A percentile compares a stretch with the other conserved stretches of the same genome.
Conservation (phyloP, 140 eudicot genomes). For the Flaveria floridana region DNA sequence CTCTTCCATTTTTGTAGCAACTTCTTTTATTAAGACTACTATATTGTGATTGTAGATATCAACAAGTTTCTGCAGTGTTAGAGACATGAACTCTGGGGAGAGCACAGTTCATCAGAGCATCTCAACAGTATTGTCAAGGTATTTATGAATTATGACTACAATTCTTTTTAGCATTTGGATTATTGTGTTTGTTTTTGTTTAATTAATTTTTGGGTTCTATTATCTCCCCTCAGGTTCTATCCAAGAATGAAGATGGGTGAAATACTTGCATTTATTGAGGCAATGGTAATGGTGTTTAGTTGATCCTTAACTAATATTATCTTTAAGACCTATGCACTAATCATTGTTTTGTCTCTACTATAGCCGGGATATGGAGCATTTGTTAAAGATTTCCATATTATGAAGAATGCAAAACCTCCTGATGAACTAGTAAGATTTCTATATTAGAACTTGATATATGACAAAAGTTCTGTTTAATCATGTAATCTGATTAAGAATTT, state of each 20-base stretch:
- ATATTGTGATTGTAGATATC: constrained; percentile 45
- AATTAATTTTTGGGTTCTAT: constrained; percentile 3
- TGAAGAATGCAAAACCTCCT: constrained; percentile 37
- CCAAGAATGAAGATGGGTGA: constrained; percentile 71
- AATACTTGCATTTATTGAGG: constrained; percentile 50
- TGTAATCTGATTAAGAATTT: not conserved
- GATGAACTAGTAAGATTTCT: constrained; percentile 48
- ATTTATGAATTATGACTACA: not conserved
- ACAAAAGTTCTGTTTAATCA: not conserved
- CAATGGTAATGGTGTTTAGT: constrained; percentile 40
- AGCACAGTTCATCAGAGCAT: constrained; percentile 39
- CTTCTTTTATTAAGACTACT: not conserved
- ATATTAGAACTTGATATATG: constrained; percentile 5
- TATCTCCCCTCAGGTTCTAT: constrained; percentile 53
- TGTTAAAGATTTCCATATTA: constrained; percentile 58
- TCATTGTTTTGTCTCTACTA: constrained; percentile 27
- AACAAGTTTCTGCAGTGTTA: constrained; percentile 46
- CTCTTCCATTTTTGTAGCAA: not conserved
- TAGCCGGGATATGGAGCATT: constrained; percentile 66
- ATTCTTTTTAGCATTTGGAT: not conserved
- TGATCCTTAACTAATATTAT: not conserved
- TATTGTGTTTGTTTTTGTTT: constrained; percentile 19
- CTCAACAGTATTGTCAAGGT: constrained; percentile 68
- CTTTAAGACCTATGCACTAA: constrained; percentile 11
- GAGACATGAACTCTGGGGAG: constrained; percentile 45